phyloP scores from a whole-genome alignment of 495 filamentous ascomycete genomes.

The Penicillium soppii region DNA sequence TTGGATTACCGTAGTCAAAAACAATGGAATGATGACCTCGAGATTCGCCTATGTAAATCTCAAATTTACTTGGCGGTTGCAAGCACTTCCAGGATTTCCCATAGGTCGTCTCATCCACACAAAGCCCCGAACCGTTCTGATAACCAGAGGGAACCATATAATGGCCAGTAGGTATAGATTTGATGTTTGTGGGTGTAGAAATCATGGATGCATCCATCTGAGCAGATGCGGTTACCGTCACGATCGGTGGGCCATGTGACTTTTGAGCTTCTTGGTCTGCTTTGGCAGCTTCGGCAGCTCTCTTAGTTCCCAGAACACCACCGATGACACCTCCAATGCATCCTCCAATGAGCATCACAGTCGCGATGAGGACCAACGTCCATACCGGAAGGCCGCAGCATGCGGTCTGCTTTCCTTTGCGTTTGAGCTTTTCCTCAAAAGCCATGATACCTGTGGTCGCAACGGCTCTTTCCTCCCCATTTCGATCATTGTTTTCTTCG shows the following conservation, averaged over 20 bases:
- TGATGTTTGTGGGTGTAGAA: conserved; percentile 55
- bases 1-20: conserved; percentile 28
- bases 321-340: conserved; percentile 61
- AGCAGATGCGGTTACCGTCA: conserved; percentile 53
- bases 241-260: conserved; percentile 34
- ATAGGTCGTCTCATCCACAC: conserved; percentile 61
- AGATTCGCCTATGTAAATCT: conserved; percentile 32
- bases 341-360: conserved; percentile 56
- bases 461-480: conserved; percentile 5
- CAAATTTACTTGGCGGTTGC: conserved; percentile 34
- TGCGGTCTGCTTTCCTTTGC: conserved; percentile 51
- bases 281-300: conserved; percentile 31
- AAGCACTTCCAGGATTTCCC: conserved; percentile 69
- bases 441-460: conserved; percentile 39
- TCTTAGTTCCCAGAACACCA: conserved; percentile 50
- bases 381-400: conserved; percentile 70
- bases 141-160: conserved; percentile 60
- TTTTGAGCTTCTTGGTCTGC: conserved; percentile 9
- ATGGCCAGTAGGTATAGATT: conserved; percentile 61
- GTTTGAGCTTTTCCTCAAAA: conserved; percentile 58
- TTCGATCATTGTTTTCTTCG: conserved; percentile 5
- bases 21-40: conserved; percentile 25
- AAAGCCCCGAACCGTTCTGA: conserved; percentile 60
- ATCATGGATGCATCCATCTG: conserved; percentile 63
- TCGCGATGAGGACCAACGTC: conserved; percentile 57